Conservation (phyloP, 768 basidiomycete species). For the Termitomyces sp. region DNA sequence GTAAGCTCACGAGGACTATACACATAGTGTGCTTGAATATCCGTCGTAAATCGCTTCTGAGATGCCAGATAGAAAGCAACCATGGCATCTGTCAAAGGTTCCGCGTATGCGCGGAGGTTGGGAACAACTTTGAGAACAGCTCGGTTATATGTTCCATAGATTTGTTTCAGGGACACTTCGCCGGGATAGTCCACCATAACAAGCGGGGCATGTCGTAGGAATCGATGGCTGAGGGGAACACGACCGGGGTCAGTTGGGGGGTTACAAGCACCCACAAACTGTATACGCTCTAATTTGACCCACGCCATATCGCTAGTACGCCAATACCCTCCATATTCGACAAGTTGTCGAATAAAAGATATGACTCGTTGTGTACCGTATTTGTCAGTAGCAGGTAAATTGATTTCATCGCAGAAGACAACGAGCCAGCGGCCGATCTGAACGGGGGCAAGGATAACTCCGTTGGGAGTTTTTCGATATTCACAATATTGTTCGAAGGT, state of each 20-base stretch:
- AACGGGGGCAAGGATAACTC: slow-evolving; percentile 89
- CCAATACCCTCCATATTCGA: slow-evolving; percentile 95
- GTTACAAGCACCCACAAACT: slow-evolving; percentile 99
- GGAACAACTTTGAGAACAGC: slow-evolving; percentile 95
- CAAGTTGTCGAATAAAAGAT: slow-evolving; percentile 95
- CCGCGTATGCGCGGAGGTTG: slow-evolving; percentile 86
- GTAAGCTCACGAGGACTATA: slow-evolving; percentile 99
- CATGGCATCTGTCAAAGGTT: slow-evolving; percentile 97
- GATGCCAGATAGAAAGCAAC: slow-evolving; percentile 93
- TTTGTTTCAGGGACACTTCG: slow-evolving; percentile 93
- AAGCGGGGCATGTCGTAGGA: slow-evolving; percentile 94
- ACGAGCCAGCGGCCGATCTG: slow-evolving; percentile 98
- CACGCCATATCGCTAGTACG: slow-evolving; percentile 91
- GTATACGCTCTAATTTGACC: slow-evolving; percentile 98
- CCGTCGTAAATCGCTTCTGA: slow-evolving; percentile 92
- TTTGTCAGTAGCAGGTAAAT: slow-evolving; percentile 93
- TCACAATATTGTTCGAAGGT: slow-evolving; percentile 99
- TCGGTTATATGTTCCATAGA: slow-evolving; percentile 97
- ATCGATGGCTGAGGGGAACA: slow-evolving; percentile 96
- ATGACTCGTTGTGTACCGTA: slow-evolving; percentile 99
- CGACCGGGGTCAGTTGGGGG: slow-evolving; percentile 99
- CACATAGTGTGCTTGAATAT: slow-evolving; percentile 97
- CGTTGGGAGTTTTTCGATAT: slow-evolving; percentile 97
- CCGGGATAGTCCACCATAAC: slow-evolving; percentile 99
- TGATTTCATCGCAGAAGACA: slow-evolving; percentile 99